Evolutionary conservation across 306 rosid genomes (phyloP).

Genomic region (Begonia loranthoides): DNA sequence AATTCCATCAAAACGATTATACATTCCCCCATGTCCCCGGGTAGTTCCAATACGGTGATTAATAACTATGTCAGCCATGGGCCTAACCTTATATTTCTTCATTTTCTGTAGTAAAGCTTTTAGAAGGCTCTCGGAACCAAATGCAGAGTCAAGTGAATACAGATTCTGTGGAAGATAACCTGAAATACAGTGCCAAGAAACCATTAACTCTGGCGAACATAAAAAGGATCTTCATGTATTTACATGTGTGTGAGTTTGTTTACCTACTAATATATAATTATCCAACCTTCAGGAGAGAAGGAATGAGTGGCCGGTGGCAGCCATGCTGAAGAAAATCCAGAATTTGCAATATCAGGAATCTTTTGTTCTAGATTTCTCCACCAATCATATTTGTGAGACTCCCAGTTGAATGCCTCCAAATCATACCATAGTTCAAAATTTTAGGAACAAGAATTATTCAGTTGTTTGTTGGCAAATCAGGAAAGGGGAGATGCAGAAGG

Average conservation of each 20-base stretch:
- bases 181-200: constrained; percentile 4
- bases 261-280: not conserved
- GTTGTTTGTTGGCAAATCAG: too few species aligned
- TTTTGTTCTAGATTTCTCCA: constrained; percentile 59
- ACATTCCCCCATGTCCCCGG: constrained; percentile 66
- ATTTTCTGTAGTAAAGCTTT: constrained; percentile 62
- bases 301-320: constrained; percentile 84
- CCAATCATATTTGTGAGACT: constrained; percentile 73
- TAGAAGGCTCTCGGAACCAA: constrained; percentile 67
- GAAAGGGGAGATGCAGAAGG: too few species aligned
- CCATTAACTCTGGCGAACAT: too few species aligned
- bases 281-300: constrained; percentile 58
- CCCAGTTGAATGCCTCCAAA: constrained; percentile 85
- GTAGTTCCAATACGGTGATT: constrained; percentile 84
- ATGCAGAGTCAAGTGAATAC: constrained; percentile 55
- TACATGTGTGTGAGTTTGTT: too few species aligned
- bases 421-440: constrained; percentile 10
- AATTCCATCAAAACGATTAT: constrained; percentile 85
- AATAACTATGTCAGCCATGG: constrained; percentile 84
- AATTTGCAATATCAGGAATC: constrained; percentile 55
- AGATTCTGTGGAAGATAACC: constrained; percentile 90
- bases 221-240: too few species aligned
- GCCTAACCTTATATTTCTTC: constrained; percentile 54
- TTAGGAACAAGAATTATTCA: not conserved
- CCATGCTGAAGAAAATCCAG: constrained; percentile 88